Percentiles rank a stretch among this genome's conserved stretches.
Conservation (phyloP, 495 filamentous ascomycete species). For the Penicillium cinerascens region DNA sequence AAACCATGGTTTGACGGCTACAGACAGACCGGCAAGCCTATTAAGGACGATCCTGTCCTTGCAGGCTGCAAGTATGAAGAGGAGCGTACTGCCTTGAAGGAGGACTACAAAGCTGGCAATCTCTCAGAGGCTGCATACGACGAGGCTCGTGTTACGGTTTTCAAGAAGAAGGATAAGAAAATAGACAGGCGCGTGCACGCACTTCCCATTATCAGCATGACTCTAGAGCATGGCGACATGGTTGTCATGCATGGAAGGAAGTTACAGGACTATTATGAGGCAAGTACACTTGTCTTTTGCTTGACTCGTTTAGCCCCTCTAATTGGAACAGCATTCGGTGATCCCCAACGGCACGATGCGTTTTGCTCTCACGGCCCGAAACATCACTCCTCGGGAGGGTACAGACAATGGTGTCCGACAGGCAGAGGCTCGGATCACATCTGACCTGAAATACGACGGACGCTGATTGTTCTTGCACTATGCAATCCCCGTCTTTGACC, state of each 20-base stretch:
- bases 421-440: not conserved
- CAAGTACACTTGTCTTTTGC: slow-evolving; percentile 26
- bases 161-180: slow-evolving; percentile 5
- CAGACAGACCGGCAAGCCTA: slow-evolving; percentile 19
- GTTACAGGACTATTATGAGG: slow-evolving; percentile 73
- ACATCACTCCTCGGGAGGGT: slow-evolving; percentile 12
- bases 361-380: slow-evolving; percentile 56
- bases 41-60: slow-evolving; percentile 27
- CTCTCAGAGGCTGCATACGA: slow-evolving; percentile 22
- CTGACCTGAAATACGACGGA: slow-evolving; percentile 29
- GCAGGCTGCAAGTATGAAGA: slow-evolving; percentile 36
- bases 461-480: slow-evolving; percentile 13
- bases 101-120: slow-evolving; percentile 18
- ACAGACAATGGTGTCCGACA: slow-evolving; percentile 15
- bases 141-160: slow-evolving; percentile 5
- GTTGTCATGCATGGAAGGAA: slow-evolving; percentile 74
- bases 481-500: too few relatives aligned
- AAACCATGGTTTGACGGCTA: slow-evolving; percentile 45
- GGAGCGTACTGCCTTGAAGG: slow-evolving; percentile 37
- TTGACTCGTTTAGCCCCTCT: not conserved
- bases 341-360: slow-evolving; percentile 53
- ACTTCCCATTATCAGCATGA: slow-evolving; percentile 27
- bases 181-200: slow-evolving; percentile 6
- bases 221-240: slow-evolving; percentile 73
- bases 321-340: slow-evolving; percentile 55